phyloP scores from a whole-genome alignment of 2,329 filamentous ascomycete genomes.

The Paracoccidioides lutzii region DNA sequence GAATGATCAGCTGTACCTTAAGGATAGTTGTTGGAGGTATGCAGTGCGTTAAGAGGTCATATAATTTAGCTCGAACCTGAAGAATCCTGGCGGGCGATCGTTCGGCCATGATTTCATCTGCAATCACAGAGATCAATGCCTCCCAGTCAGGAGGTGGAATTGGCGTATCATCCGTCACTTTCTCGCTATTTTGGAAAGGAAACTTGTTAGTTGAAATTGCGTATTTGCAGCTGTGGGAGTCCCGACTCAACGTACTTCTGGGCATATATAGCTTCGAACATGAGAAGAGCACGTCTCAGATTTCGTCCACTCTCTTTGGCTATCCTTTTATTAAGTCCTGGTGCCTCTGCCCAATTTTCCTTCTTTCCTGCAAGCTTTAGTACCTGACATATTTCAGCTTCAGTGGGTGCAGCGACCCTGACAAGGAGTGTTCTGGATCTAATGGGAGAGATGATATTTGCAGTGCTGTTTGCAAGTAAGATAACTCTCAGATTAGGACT shows the following conservation, averaged over 20 bases:
- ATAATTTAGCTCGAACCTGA: slow-evolving; percentile 82
- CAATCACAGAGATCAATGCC: slow-evolving; percentile 73
- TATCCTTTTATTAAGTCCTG: slow-evolving; percentile 68
- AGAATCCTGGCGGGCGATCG: slow-evolving; percentile 82
- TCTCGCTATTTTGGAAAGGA: slow-evolving; percentile 50
- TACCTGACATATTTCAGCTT: slow-evolving; percentile 70
- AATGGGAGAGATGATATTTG: slow-evolving; percentile 98
- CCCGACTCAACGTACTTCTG: slow-evolving; percentile 56
- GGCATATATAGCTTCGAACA: slow-evolving; percentile 95
- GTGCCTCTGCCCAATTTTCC: slow-evolving; percentile 69
- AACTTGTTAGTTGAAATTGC: neutral
- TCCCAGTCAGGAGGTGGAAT: slow-evolving; percentile 98
- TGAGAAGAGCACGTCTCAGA: slow-evolving; percentile 74
- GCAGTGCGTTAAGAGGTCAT: slow-evolving; percentile 92
- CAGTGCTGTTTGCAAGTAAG: slow-evolving; percentile 85
- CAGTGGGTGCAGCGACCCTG: slow-evolving; percentile 76
- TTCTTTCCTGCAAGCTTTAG: slow-evolving; percentile 58
- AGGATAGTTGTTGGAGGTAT: slow-evolving; percentile 90
- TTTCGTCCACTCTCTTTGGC: slow-evolving; percentile 86
- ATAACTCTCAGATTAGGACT: slow-evolving; percentile 88
- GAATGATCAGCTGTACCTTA: slow-evolving; percentile 40
- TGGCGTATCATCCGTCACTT: slow-evolving; percentile 70
- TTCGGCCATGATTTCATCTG: slow-evolving; percentile 86
- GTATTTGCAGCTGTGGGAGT: neutral
- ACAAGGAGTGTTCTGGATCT: slow-evolving; percentile 82